phyloP scores from a whole-genome alignment of 345 rosid genomes.

The Clausena lansium region DNA sequence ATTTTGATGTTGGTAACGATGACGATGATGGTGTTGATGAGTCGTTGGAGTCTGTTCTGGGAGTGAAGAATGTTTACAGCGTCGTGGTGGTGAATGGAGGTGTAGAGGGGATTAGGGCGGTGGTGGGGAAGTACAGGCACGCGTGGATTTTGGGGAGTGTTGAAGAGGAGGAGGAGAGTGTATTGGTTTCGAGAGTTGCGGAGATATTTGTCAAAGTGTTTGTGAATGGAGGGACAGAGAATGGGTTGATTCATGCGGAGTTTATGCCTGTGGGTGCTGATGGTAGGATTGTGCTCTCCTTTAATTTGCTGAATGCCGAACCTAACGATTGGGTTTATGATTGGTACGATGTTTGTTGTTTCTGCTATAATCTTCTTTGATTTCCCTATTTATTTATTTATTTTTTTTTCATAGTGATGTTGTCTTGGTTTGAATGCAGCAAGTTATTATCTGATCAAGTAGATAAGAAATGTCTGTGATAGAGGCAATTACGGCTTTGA shows the following conservation, averaged over 20 bases:
- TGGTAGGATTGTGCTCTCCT: slow-evolving; percentile 82
- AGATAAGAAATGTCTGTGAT: background rate
- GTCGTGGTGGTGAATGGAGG: slow-evolving; percentile 60
- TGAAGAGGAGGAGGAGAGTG: slow-evolving; percentile 35
- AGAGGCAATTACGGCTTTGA: background rate
- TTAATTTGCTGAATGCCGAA: slow-evolving; percentile 78
- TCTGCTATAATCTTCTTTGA: background rate
- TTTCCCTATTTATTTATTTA: background rate
- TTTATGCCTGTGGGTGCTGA: slow-evolving; percentile 97
- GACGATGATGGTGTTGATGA: slow-evolving; percentile 62
- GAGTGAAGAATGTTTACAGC: slow-evolving; percentile 42
- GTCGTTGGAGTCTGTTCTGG: slow-evolving; percentile 42
- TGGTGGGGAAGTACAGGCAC: slow-evolving; percentile 83
- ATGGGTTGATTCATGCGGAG: slow-evolving; percentile 70
- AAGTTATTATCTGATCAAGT: background rate
- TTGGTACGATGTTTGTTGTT: slow-evolving; percentile 44
- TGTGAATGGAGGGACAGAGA: slow-evolving; percentile 80
- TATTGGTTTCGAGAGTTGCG: slow-evolving; percentile 42
- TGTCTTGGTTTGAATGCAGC: background rate
- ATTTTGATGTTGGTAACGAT: slow-evolving; percentile 21
- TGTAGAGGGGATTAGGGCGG: slow-evolving; percentile 41
- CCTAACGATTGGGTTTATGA: slow-evolving; percentile 86
- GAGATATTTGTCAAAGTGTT: slow-evolving; percentile 74
- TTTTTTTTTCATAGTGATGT: background rate
- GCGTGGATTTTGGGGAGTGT: slow-evolving; percentile 74